Base-by-base conservation (phyloP, 352 stramenopile species). In the Stephanocyclus meneghinianus region DNA sequence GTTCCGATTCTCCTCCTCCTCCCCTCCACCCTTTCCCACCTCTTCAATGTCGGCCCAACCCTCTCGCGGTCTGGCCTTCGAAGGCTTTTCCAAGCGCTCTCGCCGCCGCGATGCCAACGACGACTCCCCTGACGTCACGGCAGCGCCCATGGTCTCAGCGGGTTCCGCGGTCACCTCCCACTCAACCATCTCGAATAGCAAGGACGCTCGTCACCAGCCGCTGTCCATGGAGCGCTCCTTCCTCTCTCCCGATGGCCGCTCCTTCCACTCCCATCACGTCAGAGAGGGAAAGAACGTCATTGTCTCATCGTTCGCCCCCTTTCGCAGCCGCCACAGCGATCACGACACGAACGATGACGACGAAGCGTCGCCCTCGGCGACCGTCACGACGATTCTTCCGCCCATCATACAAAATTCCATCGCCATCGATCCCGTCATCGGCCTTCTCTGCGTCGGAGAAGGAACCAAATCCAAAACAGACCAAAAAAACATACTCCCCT, bases 381-480 rank as follows among this genome's bases (percentile, higher is more conserved):
- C 71, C 29, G 65, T 69, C n/a, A 78, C 74, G 6, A 65, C 78
- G 15, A 32, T 9, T 48, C 64, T 89, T n/a, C 74, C 61, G 32
- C 74, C 83, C 26, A 44, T 50, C 42, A 71, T 92, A 6, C 73
- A 84, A n/a, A 30, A 80, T 29, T 59, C 74, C 6, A 61, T 92
- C 6, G 35, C 37, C 4, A 71, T 87, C 13, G 87, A 91, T 83
- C 77, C 85, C 10, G 64, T 86, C 0, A 63, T 91, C 13, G 88
- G 88, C 66, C 50, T 93, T 1, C 67, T 93, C 18, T 88, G 80
- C 74, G 82, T 85, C 11, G 76, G 87, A 26, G 76, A 71, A 44
- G 11, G 21, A 9, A 29, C 13, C 6, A 47, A 68, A 60, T 21
- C n/a, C 18, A 64, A 48, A 74, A 71, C 18, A n/a, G 37, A 42